Percentiles rank a stretch among this genome's conserved stretches.
These are phyloP conservation scores for Xylaria polymorpha DNA, from an alignment of 2,329 filamentous ascomycete genomes.

Conservation along the genomic window DNA sequence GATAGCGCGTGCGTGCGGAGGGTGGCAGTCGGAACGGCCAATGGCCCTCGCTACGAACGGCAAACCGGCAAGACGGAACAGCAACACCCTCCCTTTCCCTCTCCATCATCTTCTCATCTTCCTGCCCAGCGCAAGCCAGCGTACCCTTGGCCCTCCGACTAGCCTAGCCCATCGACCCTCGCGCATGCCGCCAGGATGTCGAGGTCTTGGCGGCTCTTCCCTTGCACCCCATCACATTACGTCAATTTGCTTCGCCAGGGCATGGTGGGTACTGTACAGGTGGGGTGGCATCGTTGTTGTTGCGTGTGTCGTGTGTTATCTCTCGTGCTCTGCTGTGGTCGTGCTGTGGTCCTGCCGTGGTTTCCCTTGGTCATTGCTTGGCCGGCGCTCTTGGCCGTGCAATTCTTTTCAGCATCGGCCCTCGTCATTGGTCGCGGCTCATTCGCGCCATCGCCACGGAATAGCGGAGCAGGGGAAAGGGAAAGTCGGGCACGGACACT, in stretches of 20 bases:
- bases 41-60: slow-evolving; percentile 28
- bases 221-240: slow-evolving; percentile 42
- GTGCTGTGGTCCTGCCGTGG: too few species aligned
- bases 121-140: too few species aligned
- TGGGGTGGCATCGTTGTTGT: slow-evolving; percentile 14
- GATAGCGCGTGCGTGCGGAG: slow-evolving; percentile 10
- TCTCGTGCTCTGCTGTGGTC: slow-evolving; percentile 1
- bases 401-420: slow-evolving; percentile 5
- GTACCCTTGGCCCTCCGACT: too few species aligned
- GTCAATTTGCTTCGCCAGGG: slow-evolving; percentile 35
- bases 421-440: slow-evolving; percentile 20
- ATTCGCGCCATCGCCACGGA: slow-evolving; percentile 25
- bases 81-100: neutral
- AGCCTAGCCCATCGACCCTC: neutral
- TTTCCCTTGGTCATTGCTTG: slow-evolving; percentile 9
- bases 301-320: slow-evolving; percentile 17
- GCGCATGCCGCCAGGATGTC: slow-evolving; percentile 18
- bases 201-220: slow-evolving; percentile 27
- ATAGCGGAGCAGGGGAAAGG: slow-evolving; percentile 23
- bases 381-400: neutral
- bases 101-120: neutral
- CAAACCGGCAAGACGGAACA: slow-evolving; percentile 31
- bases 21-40: slow-evolving; percentile 27
- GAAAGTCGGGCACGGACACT: slow-evolving; percentile 21
- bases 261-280: slow-evolving; percentile 16